These are phyloP conservation scores for Fusarium cicatricum DNA, from an alignment of 2,329 filamentous ascomycete species.

Conservation along the genomic window DNA sequence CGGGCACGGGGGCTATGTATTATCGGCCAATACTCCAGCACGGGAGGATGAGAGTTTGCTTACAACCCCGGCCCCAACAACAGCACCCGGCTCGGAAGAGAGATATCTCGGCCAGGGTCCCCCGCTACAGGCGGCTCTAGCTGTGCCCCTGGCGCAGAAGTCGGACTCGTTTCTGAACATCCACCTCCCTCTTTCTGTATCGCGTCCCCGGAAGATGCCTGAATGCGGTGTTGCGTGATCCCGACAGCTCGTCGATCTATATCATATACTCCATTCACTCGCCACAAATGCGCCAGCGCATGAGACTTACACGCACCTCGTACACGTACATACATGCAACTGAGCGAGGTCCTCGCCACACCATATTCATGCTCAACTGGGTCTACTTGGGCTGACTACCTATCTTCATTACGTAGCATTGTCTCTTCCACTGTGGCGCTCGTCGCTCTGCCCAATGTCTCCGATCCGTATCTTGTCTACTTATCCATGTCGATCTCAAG, in stretches of 20 bases:
- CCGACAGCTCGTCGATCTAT: too few relatives aligned
- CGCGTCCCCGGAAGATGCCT: slow-evolving; percentile 12
- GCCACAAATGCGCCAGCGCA: slow-evolving; percentile 27
- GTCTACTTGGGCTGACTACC: too few relatives aligned
- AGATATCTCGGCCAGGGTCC: slow-evolving; percentile 31
- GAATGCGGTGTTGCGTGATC: slow-evolving; percentile 10
- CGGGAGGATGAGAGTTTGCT: slow-evolving; percentile 15
- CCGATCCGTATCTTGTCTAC: too few relatives aligned
- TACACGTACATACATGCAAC: background rate
- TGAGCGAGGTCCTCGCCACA: slow-evolving; percentile 27
- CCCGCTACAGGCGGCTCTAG: slow-evolving; percentile 31
- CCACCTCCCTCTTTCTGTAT: slow-evolving; percentile 36
- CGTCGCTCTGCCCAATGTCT: too few relatives aligned
- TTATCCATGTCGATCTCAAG: too few relatives aligned
- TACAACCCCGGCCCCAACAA: slow-evolving; percentile 24
- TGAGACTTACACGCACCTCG: slow-evolving; percentile 11
- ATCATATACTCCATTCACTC: slow-evolving; percentile 9
- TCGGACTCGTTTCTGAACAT: slow-evolving; percentile 23
- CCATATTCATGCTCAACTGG: too few relatives aligned
- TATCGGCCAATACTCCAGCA: slow-evolving; percentile 17
- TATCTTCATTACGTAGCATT: too few relatives aligned
- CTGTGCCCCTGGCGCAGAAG: slow-evolving; percentile 25
- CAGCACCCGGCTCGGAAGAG: too few relatives aligned
- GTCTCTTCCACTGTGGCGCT: too few relatives aligned
- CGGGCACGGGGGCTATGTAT: too few relatives aligned